phyloP scores from a whole-genome alignment of 768 basidiomycete species.

The Calvatia gigantea region DNA sequence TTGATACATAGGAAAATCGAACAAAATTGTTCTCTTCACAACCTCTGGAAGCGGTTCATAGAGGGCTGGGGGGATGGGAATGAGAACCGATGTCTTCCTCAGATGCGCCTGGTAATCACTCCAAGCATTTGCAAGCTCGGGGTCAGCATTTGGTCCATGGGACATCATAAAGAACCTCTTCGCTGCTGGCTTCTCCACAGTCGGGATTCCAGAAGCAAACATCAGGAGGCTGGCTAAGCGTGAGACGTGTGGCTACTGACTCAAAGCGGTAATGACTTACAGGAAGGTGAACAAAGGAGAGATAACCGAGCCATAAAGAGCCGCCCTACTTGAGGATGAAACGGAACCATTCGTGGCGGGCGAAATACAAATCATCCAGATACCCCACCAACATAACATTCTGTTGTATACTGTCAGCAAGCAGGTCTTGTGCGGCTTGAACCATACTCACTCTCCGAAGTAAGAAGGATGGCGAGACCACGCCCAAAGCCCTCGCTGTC shows the following conservation, averaged over 20 bases:
- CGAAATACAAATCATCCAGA: slow-evolving; percentile 58
- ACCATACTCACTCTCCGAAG: slow-evolving; percentile 62
- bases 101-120: slow-evolving; percentile 54
- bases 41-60: slow-evolving; percentile 48
- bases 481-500: slow-evolving; percentile 47
- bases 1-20: slow-evolving; percentile 62
- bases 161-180: slow-evolving; percentile 55
- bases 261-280: slow-evolving; percentile 31
- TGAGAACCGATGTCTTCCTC: slow-evolving; percentile 51
- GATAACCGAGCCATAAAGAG: slow-evolving; percentile 57
- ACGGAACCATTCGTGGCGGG: slow-evolving; percentile 48
- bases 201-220: slow-evolving; percentile 68
- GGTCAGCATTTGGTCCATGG: slow-evolving; percentile 32
- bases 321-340: slow-evolving; percentile 38
- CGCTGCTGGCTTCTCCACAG: slow-evolving; percentile 64
- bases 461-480: slow-evolving; percentile 69
- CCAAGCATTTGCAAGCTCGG: slow-evolving; percentile 38
- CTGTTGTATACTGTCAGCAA: slow-evolving; percentile 21
- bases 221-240: slow-evolving; percentile 30
- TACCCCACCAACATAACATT: slow-evolving; percentile 66
- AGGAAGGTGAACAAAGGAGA: slow-evolving; percentile 65
- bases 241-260: neutral
- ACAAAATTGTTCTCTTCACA: slow-evolving; percentile 51
- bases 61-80: slow-evolving; percentile 55
- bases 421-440: no score